Conservation (phyloP, 2,329 filamentous ascomycete species). For the Colletotrichum shisoi region DNA sequence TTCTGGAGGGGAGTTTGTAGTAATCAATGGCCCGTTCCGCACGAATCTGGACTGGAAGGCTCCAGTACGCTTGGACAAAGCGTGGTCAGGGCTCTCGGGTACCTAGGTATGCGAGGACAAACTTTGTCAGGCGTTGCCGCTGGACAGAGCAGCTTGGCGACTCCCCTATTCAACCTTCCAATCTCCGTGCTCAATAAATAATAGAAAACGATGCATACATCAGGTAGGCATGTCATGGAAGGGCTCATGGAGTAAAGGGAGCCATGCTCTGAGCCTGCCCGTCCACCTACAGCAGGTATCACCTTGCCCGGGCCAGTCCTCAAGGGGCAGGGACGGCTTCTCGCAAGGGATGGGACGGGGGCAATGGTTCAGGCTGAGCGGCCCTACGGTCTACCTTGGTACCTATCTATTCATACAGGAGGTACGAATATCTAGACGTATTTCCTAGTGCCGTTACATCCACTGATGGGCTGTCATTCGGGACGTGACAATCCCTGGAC, state of each 20-base stretch:
- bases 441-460: constrained; percentile 19
- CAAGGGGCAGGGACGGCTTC: neutral
- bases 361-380: neutral
- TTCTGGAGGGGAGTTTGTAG: neutral
- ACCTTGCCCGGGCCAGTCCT: too few species aligned
- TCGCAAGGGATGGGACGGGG: neutral
- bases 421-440: too few species aligned
- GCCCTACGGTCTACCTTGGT: neutral
- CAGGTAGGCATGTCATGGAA: constrained; percentile 2
- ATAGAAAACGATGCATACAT: neutral
- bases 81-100: constrained; percentile 25
- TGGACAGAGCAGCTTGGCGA: constrained; percentile 23
- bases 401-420: neutral
- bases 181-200: constrained; percentile 23
- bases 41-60: neutral
- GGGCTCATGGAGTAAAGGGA: constrained; percentile 1
- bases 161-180: constrained; percentile 13
- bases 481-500: constrained; percentile 26
- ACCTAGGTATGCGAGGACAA: constrained; percentile 31
- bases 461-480: constrained; percentile 27
- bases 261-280: neutral
- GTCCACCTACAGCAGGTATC: neutral
- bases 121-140: constrained; percentile 34
- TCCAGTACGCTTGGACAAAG: constrained; percentile 3
- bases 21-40: constrained; percentile 8